Evolutionary conservation across 108 stramenopile genomes (phyloP).

Genomic region (Chaetoceros muelleri): DNA sequence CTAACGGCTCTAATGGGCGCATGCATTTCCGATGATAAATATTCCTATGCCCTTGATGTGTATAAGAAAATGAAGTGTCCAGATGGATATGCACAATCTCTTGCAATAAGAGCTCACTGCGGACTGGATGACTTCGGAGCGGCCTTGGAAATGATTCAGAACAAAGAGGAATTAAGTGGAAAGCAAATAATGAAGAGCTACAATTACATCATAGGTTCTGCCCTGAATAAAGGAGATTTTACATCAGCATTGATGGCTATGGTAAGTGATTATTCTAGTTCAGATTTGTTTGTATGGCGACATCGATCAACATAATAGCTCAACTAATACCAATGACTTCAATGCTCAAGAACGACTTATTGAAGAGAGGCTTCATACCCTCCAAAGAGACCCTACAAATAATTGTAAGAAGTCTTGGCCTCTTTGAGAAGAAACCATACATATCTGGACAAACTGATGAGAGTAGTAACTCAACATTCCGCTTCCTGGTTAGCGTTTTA

Average conservation of each 20-base stretch:
- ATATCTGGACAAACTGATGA: constrained; percentile 17
- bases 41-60: constrained; percentile 50
- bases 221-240: constrained; percentile 35
- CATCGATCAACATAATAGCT: too few relatives aligned
- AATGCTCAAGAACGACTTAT: constrained; percentile 24
- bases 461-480: constrained; percentile 27
- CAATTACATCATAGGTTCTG: constrained; percentile 28
- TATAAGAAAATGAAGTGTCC: constrained; percentile 55
- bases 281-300: background rate
- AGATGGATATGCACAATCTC: constrained; percentile 57
- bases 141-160: constrained; percentile 31
- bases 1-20: constrained; percentile 75
- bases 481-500: constrained; percentile 57
- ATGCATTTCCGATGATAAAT: constrained; percentile 47
- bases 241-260: constrained; percentile 32
- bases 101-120: constrained; percentile 53
- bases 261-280: constrained; percentile 14
- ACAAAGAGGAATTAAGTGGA: constrained; percentile 39
- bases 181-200: constrained; percentile 57
- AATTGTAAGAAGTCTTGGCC: constrained; percentile 35
- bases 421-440: constrained; percentile 15
- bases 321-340: too few relatives aligned
- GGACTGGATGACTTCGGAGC: constrained; percentile 24
- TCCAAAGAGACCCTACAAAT: constrained; percentile 43
- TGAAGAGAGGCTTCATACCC: constrained; percentile 55